Conservation (phyloP, 148 eudicot genomes). For the Limonium bicolor region DNA sequence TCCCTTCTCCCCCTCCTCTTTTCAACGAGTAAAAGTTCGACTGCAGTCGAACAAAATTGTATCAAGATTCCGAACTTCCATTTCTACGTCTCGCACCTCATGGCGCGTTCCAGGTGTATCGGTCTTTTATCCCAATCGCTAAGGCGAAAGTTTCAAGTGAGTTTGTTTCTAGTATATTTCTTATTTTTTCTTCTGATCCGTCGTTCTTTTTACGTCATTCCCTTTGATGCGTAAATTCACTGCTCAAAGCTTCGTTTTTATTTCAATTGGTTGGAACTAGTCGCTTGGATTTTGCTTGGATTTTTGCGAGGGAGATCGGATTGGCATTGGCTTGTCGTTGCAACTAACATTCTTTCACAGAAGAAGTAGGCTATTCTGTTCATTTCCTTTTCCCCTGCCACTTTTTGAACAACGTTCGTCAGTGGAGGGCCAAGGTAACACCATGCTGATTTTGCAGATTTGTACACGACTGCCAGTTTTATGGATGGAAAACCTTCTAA, state of each 20-base stretch:
- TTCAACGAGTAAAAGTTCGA: no score
- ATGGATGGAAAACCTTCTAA: neutral
- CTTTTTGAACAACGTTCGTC: neutral
- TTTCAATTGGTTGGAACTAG: constrained; percentile 3
- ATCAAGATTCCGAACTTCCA: neutral
- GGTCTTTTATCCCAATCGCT: constrained; percentile 1
- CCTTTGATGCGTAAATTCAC: no score
- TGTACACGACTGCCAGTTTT: neutral
- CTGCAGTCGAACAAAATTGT: neutral
- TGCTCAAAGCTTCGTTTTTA: neutral
- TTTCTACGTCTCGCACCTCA: neutral
- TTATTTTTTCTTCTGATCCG: neutral
- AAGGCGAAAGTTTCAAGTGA: neutral
- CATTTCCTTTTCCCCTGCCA: neutral
- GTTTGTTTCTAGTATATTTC: neutral
- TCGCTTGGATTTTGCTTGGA: neutral
- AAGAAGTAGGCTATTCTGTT: neutral
- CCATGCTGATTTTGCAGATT: constrained; percentile 1
- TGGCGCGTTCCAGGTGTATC: constrained; percentile 1
- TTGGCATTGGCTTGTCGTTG: neutral
- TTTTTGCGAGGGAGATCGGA: constrained; percentile 2
- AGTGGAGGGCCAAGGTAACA: neutral
- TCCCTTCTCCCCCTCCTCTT: neutral
- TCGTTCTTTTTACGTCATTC: neutral
- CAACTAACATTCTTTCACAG: neutral